phyloP scores from a whole-genome alignment of 345 rosid species.

The Eucalyptus tenuipes region DNA sequence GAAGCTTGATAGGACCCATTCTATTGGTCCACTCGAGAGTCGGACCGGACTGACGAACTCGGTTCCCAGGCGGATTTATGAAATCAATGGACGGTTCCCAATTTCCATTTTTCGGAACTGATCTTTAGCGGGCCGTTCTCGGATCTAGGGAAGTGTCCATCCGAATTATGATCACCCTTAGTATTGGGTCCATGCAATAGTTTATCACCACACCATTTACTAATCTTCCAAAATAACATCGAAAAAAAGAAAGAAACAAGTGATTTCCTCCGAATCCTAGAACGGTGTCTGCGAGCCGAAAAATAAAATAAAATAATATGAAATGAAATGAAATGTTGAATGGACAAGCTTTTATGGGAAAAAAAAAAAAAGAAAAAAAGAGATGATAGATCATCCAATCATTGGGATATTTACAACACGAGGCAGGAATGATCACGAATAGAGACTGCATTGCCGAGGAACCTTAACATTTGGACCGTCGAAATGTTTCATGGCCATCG shows the following conservation, averaged over 20 bases:
- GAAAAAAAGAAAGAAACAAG: neutral
- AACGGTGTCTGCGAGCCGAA: fast-evolving
- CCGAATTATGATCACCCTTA: fast-evolving
- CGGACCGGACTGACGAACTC: fast-evolving
- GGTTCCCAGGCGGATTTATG: no score
- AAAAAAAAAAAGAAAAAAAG: fast-evolving
- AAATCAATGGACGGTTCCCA: no score
- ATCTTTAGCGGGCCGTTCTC: fast-evolving
- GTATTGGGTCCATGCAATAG: neutral
- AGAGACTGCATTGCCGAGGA: neutral
- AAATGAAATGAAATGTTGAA: neutral
- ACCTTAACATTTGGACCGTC: neutral
- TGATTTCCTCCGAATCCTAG: neutral
- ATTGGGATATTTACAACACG: neutral
- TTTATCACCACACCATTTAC: neutral
- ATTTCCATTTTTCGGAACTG: fast-evolving
- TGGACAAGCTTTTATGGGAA: neutral
- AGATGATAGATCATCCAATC: neutral
- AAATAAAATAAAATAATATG: neutral
- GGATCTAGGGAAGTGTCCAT: fast-evolving
- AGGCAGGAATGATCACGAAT: neutral
- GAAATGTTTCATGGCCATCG: neutral
- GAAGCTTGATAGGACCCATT: no score
- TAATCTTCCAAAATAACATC: neutral
- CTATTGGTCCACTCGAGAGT: fast-evolving